Conservation (phyloP, 805 yeast species). For the Wickerhamomyces chambardii region DNA sequence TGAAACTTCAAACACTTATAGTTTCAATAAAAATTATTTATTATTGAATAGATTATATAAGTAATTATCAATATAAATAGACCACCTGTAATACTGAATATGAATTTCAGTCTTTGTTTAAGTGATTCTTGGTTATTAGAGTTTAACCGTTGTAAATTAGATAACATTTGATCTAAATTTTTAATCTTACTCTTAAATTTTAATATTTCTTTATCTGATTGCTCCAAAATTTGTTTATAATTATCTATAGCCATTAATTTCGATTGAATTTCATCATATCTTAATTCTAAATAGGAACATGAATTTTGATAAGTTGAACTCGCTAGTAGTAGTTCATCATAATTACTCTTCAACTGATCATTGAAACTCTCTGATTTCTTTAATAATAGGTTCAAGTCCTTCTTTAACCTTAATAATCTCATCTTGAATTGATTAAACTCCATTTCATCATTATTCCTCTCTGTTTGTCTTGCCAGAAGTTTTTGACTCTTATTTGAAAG, state of each 20-base stretch:
- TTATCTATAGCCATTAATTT: too few species aligned
- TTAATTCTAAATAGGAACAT: neutral
- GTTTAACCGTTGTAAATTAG: too few species aligned
- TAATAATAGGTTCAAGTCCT: neutral
- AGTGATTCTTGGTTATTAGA: neutral
- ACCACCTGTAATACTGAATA: too few species aligned
- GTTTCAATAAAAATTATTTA: too few species aligned
- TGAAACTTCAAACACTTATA: too few species aligned
- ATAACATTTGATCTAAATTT: neutral
- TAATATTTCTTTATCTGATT: neutral
- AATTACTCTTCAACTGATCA: neutral
- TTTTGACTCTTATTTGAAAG: too few species aligned
- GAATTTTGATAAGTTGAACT: neutral
- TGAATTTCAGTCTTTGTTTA: too few species aligned
- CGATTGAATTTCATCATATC: neutral
- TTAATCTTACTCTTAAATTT: too few species aligned
- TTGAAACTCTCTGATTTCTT: too few species aligned
- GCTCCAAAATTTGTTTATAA: neutral
- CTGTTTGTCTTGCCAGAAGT: neutral
- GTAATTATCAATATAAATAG: too few species aligned
- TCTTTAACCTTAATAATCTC: too few species aligned
- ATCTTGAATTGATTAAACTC: neutral
- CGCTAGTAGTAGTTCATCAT: neutral
- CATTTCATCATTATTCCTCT: neutral
- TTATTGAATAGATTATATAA: too few species aligned